These are phyloP conservation scores for Podospora appendiculata DNA, from an alignment of 495 filamentous ascomycete genomes.

Conservation along the genomic window DNA sequence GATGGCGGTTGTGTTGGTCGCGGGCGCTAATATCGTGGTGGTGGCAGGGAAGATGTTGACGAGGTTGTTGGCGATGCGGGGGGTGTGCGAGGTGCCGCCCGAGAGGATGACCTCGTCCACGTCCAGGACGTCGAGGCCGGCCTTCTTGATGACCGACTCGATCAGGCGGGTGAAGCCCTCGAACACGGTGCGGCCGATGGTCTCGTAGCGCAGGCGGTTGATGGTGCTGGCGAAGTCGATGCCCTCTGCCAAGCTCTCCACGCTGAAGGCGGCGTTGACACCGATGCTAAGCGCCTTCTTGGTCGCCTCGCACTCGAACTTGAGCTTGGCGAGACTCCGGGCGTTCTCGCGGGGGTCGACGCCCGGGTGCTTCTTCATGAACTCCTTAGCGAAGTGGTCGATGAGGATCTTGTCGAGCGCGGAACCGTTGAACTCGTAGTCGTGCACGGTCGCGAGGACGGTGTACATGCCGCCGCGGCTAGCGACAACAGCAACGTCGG, in stretches of 20 bases:
- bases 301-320: constrained; percentile 79
- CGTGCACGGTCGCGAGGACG: constrained; percentile 85
- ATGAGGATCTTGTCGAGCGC: constrained; percentile 83
- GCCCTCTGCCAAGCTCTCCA: constrained; percentile 81
- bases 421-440: constrained; percentile 80
- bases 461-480: constrained; percentile 95
- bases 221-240: constrained; percentile 85
- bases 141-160: constrained; percentile 81
- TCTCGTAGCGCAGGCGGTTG: constrained; percentile 88
- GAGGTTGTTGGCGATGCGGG: constrained; percentile 75
- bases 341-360: constrained; percentile 76
- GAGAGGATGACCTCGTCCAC: constrained; percentile 92
- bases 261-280: constrained; percentile 77
- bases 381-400: constrained; percentile 97
- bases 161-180: constrained; percentile 79
- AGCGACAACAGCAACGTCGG: constrained; percentile 83
- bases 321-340: constrained; percentile 81
- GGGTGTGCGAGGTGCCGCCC: constrained; percentile 88
- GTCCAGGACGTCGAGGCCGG: constrained; percentile 83
- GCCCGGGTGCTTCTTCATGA: constrained; percentile 83
- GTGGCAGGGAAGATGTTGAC: constrained; percentile 69
- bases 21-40: constrained; percentile 74
- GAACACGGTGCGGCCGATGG: constrained; percentile 77
- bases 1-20: constrained; percentile 66
- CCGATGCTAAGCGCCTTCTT: constrained; percentile 87